Evolutionary conservation across 257 asterid genomes (phyloP).

Genomic region (Ophiorrhiza pumila): DNA sequence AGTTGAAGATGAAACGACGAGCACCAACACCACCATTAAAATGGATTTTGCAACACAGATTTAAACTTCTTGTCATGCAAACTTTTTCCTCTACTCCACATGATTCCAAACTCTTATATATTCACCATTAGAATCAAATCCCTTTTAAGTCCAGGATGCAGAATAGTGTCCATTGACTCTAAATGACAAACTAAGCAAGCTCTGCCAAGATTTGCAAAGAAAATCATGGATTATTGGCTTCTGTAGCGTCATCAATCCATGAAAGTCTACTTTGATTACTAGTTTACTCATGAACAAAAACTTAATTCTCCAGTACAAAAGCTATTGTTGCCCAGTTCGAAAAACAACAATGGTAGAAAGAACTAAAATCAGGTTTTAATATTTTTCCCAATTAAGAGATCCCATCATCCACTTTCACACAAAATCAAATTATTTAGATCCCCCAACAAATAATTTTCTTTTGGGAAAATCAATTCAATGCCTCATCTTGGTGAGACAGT

Average conservation of each 20-base stretch:
- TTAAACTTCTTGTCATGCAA: background rate
- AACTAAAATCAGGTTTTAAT: background rate
- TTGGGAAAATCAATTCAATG: background rate
- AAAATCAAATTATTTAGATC: background rate
- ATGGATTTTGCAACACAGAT: background rate
- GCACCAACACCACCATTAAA: background rate
- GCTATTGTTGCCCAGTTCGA: background rate
- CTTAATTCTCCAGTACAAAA: background rate
- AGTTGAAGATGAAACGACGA: background rate
- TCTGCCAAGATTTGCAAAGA: background rate
- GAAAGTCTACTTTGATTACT: background rate
- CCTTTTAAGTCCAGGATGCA: background rate
- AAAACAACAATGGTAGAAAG: background rate
- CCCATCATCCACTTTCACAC: background rate
- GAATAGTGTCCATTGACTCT: background rate
- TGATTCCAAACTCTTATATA: too few relatives aligned
- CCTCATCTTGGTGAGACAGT: background rate
- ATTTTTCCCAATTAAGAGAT: background rate
- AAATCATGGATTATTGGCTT: background rate
- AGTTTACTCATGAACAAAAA: background rate
- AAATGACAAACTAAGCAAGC: background rate
- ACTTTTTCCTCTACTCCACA: background rate
- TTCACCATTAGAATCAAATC: too few relatives aligned
- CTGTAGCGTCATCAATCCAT: background rate
- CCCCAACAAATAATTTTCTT: background rate